Evolutionary conservation across 1,139 yeast genomes (phyloP).

Genomic region (Taiozyma sp.): DNA sequence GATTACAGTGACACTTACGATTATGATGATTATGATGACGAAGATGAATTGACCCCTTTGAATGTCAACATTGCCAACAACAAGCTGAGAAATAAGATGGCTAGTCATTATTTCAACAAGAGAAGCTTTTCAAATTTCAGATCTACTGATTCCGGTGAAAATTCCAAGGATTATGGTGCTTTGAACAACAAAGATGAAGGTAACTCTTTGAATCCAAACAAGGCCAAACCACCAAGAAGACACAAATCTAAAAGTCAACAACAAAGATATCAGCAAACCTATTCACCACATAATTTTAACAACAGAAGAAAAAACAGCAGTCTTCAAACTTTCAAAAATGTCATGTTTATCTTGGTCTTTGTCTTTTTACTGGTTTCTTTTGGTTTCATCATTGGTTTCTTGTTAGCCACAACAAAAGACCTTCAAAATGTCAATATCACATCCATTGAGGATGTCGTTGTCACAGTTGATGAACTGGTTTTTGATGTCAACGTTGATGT

Average conservation of each 20-base stretch:
- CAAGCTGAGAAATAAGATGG: conserved; percentile 16
- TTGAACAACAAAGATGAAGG: conserved; percentile 6
- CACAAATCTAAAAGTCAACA: conserved; percentile 23
- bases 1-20: conserved; percentile 26
- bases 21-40: conserved; percentile 22
- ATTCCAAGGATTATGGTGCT: conserved; percentile 3
- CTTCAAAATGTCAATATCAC: conserved; percentile 58
- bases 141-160: conserved; percentile 10
- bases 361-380: conserved; percentile 50
- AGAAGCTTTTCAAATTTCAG: conserved; percentile 31
- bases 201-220: conserved; percentile 2
- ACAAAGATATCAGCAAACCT: conserved; percentile 33
- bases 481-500: conserved; percentile 77
- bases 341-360: conserved; percentile 50
- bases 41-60: conserved; percentile 23
- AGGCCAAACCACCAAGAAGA: conserved; percentile 6
- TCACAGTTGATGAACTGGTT: conserved; percentile 79
- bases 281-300: conserved; percentile 54
- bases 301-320: conserved; percentile 28
- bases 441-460: conserved; percentile 63
- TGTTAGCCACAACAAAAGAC: conserved; percentile 84
- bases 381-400: conserved; percentile 79
- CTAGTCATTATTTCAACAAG: conserved; percentile 26
- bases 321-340: conserved; percentile 33
- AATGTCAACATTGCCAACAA: conserved; percentile 33